phyloP scores from a whole-genome alignment of 331 rosid genomes.

The Acacia pycnantha region DNA sequence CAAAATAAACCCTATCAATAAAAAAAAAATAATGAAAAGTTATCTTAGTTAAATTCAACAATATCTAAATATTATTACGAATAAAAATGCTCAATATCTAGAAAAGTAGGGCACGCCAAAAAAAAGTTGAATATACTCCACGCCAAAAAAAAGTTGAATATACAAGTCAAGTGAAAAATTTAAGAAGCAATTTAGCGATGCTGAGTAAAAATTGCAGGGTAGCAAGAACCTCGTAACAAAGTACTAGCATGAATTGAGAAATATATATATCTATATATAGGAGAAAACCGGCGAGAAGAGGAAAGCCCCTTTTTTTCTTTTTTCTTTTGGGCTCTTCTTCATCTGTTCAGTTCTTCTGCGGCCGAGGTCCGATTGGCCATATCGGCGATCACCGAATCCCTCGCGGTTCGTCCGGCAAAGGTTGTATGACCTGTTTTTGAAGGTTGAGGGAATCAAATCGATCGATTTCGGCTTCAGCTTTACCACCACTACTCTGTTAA shows the following conservation, averaged over 20 bases:
- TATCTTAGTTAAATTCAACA: no score
- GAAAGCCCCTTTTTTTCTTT: neutral
- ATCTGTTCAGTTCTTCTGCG: conserved; percentile 70
- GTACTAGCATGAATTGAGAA: neutral
- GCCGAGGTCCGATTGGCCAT: conserved; percentile 76
- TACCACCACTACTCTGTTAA: neutral
- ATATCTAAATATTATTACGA: no score
- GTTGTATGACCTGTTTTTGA: conserved; percentile 56
- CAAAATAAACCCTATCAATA: no score
- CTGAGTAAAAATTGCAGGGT: no score
- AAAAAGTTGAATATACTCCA: no score
- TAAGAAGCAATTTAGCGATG: no score
- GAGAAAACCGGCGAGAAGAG: neutral
- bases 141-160: no score
- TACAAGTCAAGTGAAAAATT: no score
- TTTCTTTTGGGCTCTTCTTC: neutral
- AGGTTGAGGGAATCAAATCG: conserved; percentile 63
- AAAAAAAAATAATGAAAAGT: no score
- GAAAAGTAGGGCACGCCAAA: no score
- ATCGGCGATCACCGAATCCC: conserved; percentile 50
- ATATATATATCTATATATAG: neutral
- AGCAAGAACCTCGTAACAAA: neutral
- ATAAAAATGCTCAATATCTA: no score
- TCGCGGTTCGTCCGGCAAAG: conserved; percentile 44
- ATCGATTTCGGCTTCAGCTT: conserved; percentile 29